Evolutionary conservation across 75 land plant genomes (phyloP).

Genomic region (Gnetum montanum): DNA sequence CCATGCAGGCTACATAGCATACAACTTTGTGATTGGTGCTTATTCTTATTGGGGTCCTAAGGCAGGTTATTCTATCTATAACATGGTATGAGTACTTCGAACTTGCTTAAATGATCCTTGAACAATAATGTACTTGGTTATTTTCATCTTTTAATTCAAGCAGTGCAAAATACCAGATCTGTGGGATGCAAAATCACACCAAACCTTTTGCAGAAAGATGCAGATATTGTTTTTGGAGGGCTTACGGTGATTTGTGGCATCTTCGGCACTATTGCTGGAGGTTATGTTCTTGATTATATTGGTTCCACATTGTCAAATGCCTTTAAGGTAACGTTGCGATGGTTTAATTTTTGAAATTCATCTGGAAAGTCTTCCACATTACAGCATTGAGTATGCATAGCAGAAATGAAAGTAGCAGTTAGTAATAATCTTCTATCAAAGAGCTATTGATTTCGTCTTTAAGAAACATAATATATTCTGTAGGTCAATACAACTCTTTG

Average conservation of each 20-base stretch:
- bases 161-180: too few relatives aligned
- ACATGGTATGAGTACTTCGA: conserved; percentile 45
- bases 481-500: too few relatives aligned
- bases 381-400: too few relatives aligned
- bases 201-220: conserved; percentile 66
- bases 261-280: conserved; percentile 79
- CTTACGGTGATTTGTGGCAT: conserved; percentile 85
- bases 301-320: conserved; percentile 68
- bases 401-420: too few relatives aligned
- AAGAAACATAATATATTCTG: too few relatives aligned
- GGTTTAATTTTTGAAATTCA: too few relatives aligned
- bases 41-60: conserved; percentile 99
- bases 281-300: conserved; percentile 60
- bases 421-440: too few relatives aligned
- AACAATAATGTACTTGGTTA: too few relatives aligned
- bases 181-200: too few relatives aligned
- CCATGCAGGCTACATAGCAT: conserved; percentile 93
- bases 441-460: too few relatives aligned
- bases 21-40: conserved; percentile 91
- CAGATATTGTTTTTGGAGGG: conserved; percentile 89
- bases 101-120: background rate
- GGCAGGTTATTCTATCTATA: conserved; percentile 78
- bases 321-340: conserved; percentile 69
- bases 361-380: too few relatives aligned
- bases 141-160: too few relatives aligned